These are phyloP conservation scores for Arabidopsis arenosa DNA, from an alignment of 345 rosid genomes.

Conservation along the genomic window DNA sequence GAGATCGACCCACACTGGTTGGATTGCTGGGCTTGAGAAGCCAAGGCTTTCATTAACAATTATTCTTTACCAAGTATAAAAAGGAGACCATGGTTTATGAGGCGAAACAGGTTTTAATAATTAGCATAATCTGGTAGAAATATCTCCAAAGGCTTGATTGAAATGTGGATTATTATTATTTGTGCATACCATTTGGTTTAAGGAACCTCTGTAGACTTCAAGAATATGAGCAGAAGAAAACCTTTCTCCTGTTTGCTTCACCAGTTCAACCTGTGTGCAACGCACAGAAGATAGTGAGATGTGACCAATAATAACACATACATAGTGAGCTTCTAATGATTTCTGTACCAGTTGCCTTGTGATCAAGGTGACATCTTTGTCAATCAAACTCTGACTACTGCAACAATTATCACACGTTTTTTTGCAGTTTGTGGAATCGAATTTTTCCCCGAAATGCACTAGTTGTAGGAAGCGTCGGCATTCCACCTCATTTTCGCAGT, in stretches of 20 bases:
- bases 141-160: constrained; percentile 17
- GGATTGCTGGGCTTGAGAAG: constrained; percentile 17
- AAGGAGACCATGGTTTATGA: background rate
- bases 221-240: constrained; percentile 86
- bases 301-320: constrained; percentile 15
- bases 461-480: constrained; percentile 92
- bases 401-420: constrained; percentile 92
- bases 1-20: constrained; percentile 5
- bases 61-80: background rate
- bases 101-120: background rate
- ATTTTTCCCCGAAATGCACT: constrained; percentile 92
- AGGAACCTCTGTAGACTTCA: constrained; percentile 96
- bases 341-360: constrained; percentile 85
- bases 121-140: constrained; percentile 19
- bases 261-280: constrained; percentile 85
- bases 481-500: constrained; percentile 93
- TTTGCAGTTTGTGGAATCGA: constrained; percentile 70
- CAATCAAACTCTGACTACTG: constrained; percentile 62
- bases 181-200: constrained; percentile 75
- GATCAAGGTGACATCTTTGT: constrained; percentile 82
- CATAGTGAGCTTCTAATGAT: constrained; percentile 5
- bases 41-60: constrained; percentile 12
- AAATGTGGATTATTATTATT: constrained; percentile 1
- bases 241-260: constrained; percentile 74
- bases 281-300: background rate